Evolutionary conservation across 257 asterid genomes (phyloP).

Genomic region (Ilex aquifolium): DNA sequence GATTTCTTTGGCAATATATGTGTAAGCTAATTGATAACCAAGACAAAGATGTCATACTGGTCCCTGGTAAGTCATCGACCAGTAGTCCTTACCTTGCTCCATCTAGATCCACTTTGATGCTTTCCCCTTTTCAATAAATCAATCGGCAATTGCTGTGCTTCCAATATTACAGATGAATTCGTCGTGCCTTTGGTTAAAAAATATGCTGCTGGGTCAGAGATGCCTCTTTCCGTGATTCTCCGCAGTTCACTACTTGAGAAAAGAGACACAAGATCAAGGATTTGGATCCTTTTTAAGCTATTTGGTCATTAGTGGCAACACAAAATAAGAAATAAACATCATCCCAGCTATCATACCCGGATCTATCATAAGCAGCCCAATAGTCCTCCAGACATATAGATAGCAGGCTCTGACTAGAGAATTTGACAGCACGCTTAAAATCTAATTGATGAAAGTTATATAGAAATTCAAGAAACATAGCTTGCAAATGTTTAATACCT

Average conservation of each 20-base stretch:
- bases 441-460: neutral
- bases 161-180: conserved; percentile 24
- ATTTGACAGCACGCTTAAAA: conserved; percentile 17
- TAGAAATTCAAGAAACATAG: too few species aligned
- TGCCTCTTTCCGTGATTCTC: conserved; percentile 37
- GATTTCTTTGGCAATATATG: too few species aligned
- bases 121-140: conserved; percentile 27
- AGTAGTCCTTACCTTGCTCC: conserved; percentile 26
- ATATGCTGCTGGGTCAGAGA: conserved; percentile 27
- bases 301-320: neutral
- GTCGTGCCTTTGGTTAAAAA: conserved; percentile 26
- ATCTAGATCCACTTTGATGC: conserved; percentile 24
- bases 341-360: conserved; percentile 32
- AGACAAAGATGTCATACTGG: too few species aligned
- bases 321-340: neutral
- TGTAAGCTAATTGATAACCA: too few species aligned
- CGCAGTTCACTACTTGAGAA: conserved; percentile 49
- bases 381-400: conserved; percentile 63
- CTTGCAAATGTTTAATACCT: conserved; percentile 31
- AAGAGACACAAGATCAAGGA: neutral
- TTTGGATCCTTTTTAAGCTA: neutral
- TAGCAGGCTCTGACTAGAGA: conserved; percentile 59
- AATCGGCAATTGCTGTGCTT: conserved; percentile 27
- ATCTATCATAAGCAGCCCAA: conserved; percentile 62
- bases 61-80: too few species aligned